Conservation (phyloP, 257 asterid species). For the Fraxinus pennsylvanica region DNA sequence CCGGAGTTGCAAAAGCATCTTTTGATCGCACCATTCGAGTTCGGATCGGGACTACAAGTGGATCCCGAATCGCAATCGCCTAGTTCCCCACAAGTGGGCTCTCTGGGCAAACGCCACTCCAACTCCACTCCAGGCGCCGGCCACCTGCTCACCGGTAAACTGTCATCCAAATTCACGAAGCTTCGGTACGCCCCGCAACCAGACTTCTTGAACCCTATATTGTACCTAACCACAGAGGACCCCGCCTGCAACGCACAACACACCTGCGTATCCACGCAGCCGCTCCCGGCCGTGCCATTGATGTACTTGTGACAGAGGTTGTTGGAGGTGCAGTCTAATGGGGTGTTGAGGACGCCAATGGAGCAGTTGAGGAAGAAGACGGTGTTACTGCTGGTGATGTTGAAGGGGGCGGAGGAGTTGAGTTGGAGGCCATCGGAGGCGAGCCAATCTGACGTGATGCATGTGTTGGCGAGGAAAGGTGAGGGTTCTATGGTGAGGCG, state of each 20-base stretch:
- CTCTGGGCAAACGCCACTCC: conserved; percentile 71
- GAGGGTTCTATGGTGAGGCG: conserved; percentile 66
- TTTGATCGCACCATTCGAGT: conserved; percentile 29
- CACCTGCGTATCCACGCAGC: conserved; percentile 30
- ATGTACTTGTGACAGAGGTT: conserved; percentile 73
- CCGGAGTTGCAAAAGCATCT: conserved; percentile 73
- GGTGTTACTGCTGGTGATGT: conserved; percentile 81
- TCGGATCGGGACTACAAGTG: conserved; percentile 55
- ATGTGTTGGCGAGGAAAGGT: conserved; percentile 57
- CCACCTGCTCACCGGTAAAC: conserved; percentile 63
- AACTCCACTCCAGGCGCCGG: conserved; percentile 74
- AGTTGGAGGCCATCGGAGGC: conserved; percentile 68
- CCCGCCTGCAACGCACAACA: conserved; percentile 80
- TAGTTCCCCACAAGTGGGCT: conserved; percentile 53
- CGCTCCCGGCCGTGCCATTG: conserved; percentile 28
- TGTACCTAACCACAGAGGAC: conserved; percentile 62
- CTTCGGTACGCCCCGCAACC: conserved; percentile 81
- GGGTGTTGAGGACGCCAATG: conserved; percentile 33
- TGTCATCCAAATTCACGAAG: conserved; percentile 62
- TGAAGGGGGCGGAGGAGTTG: conserved; percentile 62
- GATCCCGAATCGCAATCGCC: conserved; percentile 70
- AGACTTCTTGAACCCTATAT: conserved; percentile 40
- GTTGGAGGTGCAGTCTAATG: conserved; percentile 56
- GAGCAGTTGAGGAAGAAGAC: conserved; percentile 68
- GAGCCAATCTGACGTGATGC: conserved; percentile 59